Evolutionary conservation across 1,139 yeast species (phyloP).

Genomic region (Suhomyces guaymorum): DNA sequence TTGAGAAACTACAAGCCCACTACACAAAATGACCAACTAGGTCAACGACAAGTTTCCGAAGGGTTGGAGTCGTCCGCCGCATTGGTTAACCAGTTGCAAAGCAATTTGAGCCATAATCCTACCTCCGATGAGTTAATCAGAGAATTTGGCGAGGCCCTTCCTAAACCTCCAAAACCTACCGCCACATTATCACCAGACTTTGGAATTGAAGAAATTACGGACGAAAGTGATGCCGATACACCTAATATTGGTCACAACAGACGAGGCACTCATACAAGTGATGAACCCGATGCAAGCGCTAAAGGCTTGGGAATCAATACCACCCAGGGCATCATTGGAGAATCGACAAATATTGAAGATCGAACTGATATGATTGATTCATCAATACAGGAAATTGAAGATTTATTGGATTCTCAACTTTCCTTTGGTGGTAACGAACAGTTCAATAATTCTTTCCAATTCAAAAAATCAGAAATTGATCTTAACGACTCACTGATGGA

Average conservation of each 20-base stretch:
- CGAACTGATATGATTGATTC: constrained; percentile 25
- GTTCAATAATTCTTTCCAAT: constrained; percentile 14
- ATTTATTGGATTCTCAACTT: constrained; percentile 41
- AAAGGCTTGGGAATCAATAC: constrained; percentile 15
- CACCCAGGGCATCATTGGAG: constrained; percentile 18
- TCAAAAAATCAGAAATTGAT: constrained; percentile 11
- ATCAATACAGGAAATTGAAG: constrained; percentile 47
- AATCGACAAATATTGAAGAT: constrained; percentile 20
- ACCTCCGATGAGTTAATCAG: constrained; percentile 10
- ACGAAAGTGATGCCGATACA: constrained; percentile 29
- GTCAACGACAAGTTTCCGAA: constrained; percentile 24
- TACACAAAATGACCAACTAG: constrained; percentile 2
- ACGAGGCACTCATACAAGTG: background rate
- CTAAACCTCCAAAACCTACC: constrained; percentile 12
- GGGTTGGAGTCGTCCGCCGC: constrained; percentile 32
- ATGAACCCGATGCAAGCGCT: background rate
- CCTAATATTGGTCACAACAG: constrained; percentile 4
- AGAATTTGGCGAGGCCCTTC: constrained; percentile 16
- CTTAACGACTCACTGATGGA: constrained; percentile 8
- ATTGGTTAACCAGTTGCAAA: constrained; percentile 26
- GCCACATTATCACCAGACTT: constrained; percentile 31
- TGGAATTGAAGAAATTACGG: constrained; percentile 42
- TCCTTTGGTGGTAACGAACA: constrained; percentile 10
- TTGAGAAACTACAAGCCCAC: constrained; percentile 23
- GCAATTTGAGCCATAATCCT: constrained; percentile 18